phyloP scores from a whole-genome alignment of 2,329 filamentous ascomycete species.

The Colletotrichum agaves region DNA sequence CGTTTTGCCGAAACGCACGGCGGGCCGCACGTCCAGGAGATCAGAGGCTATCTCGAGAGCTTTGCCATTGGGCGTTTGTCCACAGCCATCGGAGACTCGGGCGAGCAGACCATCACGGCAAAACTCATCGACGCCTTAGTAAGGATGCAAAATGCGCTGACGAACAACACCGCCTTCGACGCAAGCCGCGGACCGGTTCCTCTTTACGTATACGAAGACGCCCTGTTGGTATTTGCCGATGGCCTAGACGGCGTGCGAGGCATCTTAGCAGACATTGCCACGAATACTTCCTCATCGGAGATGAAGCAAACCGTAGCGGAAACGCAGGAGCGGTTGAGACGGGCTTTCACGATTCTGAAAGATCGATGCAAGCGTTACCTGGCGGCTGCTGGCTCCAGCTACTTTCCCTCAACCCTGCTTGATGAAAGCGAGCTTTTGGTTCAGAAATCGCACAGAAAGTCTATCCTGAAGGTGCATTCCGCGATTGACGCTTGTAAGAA shows the following conservation, averaged over 20 bases:
- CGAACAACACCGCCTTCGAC: constrained; percentile 29
- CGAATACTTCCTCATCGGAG: background rate
- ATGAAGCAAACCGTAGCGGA: background rate
- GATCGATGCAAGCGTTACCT: constrained; percentile 18
- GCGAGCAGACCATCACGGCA: background rate
- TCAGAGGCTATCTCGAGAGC: constrained; percentile 20
- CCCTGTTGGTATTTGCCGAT: constrained; percentile 26
- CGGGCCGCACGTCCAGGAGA: constrained; percentile 28
- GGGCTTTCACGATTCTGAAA: constrained; percentile 13
- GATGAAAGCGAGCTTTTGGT: constrained; percentile 11
- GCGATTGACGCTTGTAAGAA: constrained; percentile 20
- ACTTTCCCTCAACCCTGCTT: background rate
- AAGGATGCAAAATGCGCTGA: constrained; percentile 28
- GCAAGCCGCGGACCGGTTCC: constrained; percentile 22
- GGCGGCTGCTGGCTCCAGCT: background rate
- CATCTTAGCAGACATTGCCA: background rate
- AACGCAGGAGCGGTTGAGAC: constrained; percentile 14
- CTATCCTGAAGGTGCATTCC: constrained; percentile 3
- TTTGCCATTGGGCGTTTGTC: constrained; percentile 24
- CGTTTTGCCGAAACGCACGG: constrained; percentile 29
- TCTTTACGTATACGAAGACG: constrained; percentile 28
- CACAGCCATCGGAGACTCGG: background rate
- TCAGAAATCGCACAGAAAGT: constrained; percentile 1
- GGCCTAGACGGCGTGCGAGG: background rate
- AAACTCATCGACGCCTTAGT: constrained; percentile 9